Conservation (phyloP, 345 rosid species). For the Pseudoturritis turrita region DNA sequence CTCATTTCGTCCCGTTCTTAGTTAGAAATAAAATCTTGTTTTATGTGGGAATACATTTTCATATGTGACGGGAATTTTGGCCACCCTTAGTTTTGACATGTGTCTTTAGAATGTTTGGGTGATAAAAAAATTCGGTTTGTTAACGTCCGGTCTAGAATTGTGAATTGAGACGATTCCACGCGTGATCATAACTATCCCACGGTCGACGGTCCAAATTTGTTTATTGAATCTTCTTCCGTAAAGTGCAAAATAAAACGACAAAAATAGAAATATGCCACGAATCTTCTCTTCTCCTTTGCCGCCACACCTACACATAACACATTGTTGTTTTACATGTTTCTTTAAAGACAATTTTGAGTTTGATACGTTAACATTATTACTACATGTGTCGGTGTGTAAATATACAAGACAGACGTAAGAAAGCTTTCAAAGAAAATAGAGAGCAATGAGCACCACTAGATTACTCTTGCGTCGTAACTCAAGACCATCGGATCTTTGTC, state of each 20-base stretch:
- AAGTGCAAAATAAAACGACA: neutral
- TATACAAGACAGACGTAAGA: neutral
- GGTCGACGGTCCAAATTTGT: neutral
- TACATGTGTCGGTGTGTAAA: neutral
- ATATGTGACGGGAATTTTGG: too few species aligned
- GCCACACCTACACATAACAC: neutral
- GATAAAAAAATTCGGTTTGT: neutral
- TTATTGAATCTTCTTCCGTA: neutral
- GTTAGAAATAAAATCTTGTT: too few species aligned
- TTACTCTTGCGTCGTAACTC: slow-evolving; percentile 3
- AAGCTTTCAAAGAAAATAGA: neutral
- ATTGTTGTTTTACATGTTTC: neutral
- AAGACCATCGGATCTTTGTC: neutral
- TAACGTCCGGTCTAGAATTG: neutral
- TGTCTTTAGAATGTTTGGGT: neutral
- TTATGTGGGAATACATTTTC: too few species aligned
- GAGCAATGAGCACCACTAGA: slow-evolving; percentile 13
- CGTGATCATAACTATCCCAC: neutral
- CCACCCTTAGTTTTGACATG: neutral
- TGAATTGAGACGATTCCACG: neutral
- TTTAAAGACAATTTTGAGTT: too few species aligned
- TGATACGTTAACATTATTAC: neutral
- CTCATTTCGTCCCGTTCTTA: too few species aligned
- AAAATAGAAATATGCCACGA: slow-evolving; percentile 13
- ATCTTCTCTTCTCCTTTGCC: slow-evolving; percentile 13